These are phyloP conservation scores for Sechiopsis laciniata DNA, from an alignment of 306 rosid genomes.

Conservation along the genomic window DNA sequence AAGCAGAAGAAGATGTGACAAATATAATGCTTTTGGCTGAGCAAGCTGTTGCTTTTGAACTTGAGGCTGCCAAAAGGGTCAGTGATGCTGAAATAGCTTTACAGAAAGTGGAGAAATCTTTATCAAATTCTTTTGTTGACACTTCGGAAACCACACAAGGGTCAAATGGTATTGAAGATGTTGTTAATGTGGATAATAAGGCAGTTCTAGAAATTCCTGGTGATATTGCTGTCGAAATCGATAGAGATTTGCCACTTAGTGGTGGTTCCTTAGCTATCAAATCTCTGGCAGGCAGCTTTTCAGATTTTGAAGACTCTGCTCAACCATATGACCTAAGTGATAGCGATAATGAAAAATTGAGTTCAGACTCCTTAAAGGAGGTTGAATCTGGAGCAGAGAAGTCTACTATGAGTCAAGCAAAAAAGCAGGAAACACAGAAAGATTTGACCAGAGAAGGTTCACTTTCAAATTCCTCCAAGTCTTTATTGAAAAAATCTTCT, in stretches of 20 bases:
- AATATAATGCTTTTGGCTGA: slow-evolving; percentile 89
- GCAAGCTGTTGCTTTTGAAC: slow-evolving; percentile 91
- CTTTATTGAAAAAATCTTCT: slow-evolving; percentile 73
- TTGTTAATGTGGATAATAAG: slow-evolving; percentile 42
- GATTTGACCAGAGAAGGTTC: slow-evolving; percentile 65
- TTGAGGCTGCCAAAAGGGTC: slow-evolving; percentile 67
- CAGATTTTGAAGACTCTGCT: slow-evolving; percentile 37
- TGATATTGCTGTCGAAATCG: slow-evolving; percentile 41
- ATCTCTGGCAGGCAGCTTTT: slow-evolving; percentile 35
- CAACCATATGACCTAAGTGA: slow-evolving; percentile 45
- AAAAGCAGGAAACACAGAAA: slow-evolving; percentile 69
- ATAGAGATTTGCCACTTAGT: slow-evolving; percentile 31
- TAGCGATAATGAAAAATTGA: slow-evolving; percentile 59
- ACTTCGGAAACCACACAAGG: slow-evolving; percentile 37
- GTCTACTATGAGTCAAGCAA: slow-evolving; percentile 48
- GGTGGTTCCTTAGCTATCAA: slow-evolving; percentile 43
- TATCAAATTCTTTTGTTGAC: slow-evolving; percentile 37
- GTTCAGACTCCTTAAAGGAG: slow-evolving; percentile 51
- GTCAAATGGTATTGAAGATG: slow-evolving; percentile 36
- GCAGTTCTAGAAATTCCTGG: slow-evolving; percentile 41
- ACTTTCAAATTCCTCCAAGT: slow-evolving; percentile 55
- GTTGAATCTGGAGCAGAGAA: slow-evolving; percentile 66
- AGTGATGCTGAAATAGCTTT: slow-evolving; percentile 79
- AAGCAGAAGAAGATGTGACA: slow-evolving; percentile 84
- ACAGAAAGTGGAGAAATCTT: slow-evolving; percentile 52